Percentiles rank a stretch among this genome's conserved stretches.
Evolutionary conservation across 2,329 filamentous ascomycete species (phyloP).

Genomic region (Scedosporium dehoogii): DNA sequence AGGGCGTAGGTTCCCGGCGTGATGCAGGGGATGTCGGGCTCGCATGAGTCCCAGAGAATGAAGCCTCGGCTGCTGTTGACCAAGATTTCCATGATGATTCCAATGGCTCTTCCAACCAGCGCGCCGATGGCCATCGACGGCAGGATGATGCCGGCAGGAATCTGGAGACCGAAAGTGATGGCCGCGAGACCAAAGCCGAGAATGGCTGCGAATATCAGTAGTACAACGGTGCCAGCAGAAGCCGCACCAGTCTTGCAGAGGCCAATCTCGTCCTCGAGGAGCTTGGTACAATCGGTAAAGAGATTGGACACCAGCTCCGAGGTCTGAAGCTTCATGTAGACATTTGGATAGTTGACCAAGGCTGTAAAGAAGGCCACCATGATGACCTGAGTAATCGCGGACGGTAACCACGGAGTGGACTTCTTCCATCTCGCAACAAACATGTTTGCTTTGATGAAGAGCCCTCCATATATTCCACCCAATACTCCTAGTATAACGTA

Average conservation of each 20-base stretch:
- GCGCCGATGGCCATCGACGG: slow-evolving; percentile 95
- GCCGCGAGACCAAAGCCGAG: slow-evolving; percentile 78
- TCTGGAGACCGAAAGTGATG: slow-evolving; percentile 86
- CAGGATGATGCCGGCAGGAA: slow-evolving; percentile 90
- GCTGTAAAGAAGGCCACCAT: slow-evolving; percentile 74
- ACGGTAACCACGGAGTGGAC: slow-evolving; percentile 51
- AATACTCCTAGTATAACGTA: slow-evolving; percentile 80
- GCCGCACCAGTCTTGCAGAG: slow-evolving; percentile 82
- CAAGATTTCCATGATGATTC: slow-evolving; percentile 82
- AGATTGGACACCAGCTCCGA: slow-evolving; percentile 86
- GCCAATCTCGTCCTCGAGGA: slow-evolving; percentile 76
- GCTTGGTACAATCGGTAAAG: slow-evolving; percentile 79
- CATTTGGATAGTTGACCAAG: slow-evolving; percentile 87
- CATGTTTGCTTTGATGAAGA: slow-evolving; percentile 95
- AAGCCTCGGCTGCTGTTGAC: slow-evolving; percentile 69
- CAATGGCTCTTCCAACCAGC: slow-evolving; percentile 77
- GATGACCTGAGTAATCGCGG: slow-evolving; percentile 70
- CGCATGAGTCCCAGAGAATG: slow-evolving; percentile 69
- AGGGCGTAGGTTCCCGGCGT: slow-evolving; percentile 95
- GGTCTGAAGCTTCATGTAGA: slow-evolving; percentile 89
- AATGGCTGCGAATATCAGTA: slow-evolving; percentile 71
- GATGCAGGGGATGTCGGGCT: slow-evolving; percentile 77
- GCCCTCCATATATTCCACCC: slow-evolving; percentile 85
- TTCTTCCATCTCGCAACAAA: slow-evolving; percentile 72
- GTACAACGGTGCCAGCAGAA: slow-evolving; percentile 69